Base-by-base conservation (phyloP, 805 yeast genomes). In the Candida verbasci region DNA sequence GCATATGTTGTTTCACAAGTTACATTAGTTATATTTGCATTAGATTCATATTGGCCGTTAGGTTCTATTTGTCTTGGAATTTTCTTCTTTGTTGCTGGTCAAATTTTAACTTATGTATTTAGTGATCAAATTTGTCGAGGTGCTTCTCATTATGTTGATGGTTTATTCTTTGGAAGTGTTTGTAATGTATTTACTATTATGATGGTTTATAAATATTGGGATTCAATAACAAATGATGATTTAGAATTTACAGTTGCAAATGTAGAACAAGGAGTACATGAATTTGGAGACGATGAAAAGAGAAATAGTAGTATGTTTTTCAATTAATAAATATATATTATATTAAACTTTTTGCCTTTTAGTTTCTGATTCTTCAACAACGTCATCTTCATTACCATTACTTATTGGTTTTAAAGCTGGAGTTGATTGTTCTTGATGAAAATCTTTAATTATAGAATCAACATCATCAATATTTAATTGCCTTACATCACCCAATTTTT, bases 191-290 rank as follows among this genome's bases (percentile, higher is more conserved):
- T 87, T 50, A 74, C 95, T 3, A 64, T 84, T 38, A 88, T 93
- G 95, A 91, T 93, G 97, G 70, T 91, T 35, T 91, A 88, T 68
- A 89, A 93, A 62, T 86, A 80, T 48, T 91, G 97, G 96, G 97
- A 89, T 53, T 87, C 89, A 74, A 82, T 91, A 35, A 93, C 97
- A 9, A 79, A 81, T 39, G 97, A 91, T 52, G 97, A 93, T 57
- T 78, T 91, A 49, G 98, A 91, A 62, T 93, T 91, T 59, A 78
- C 87, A 33, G 93, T 86, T 35, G 70, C 72, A 10, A 60, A 53
- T 27, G 65, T 60, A 11, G 72, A 66, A 42, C 63, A 60, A 23
- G 66, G 65, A 4, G 60, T 64, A 17, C 54, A 58, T 4, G 60
- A 59, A 34, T 56, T 53, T 22, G 35, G 35, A 4, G 44, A 41